Percentiles rank a stretch among this genome's conserved stretches.
These are phyloP conservation scores for Cytospora paraplurivora DNA, from an alignment of 2,329 filamentous ascomycete genomes.

Conservation along the genomic window DNA sequence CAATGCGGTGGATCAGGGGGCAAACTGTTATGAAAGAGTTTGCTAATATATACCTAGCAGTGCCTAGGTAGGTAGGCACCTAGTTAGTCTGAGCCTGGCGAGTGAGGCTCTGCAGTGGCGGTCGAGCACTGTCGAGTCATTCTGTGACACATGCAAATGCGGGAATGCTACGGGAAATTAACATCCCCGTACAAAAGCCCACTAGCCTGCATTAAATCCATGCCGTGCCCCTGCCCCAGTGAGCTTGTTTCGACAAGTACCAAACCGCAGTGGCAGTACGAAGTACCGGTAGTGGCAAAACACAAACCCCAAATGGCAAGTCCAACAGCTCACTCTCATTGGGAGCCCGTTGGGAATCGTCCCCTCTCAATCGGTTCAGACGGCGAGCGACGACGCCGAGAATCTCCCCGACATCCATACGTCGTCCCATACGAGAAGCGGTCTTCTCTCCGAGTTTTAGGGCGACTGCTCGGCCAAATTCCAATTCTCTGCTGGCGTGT, in stretches of 20 bases:
- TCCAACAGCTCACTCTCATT: too few species aligned
- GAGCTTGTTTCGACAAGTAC: slow-evolving; percentile 25
- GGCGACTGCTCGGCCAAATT: slow-evolving; percentile 15
- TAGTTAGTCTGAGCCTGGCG: too few species aligned
- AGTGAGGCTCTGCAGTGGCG: slow-evolving; percentile 27
- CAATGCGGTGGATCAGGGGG: slow-evolving; percentile 23
- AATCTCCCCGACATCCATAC: not conserved
- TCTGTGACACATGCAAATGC: slow-evolving; percentile 23
- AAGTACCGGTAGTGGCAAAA: too few species aligned
- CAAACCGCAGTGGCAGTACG: slow-evolving; percentile 6
- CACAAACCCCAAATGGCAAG: not conserved
- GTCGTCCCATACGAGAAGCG: slow-evolving; percentile 5
- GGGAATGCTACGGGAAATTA: slow-evolving; percentile 11
- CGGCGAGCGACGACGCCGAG: slow-evolving; percentile 22
- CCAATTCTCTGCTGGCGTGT: slow-evolving; percentile 12
- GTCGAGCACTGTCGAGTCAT: slow-evolving; percentile 27
- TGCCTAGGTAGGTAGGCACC: too few species aligned
- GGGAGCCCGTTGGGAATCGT: too few species aligned
- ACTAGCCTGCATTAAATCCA: slow-evolving; percentile 12
- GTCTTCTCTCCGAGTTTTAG: not conserved
- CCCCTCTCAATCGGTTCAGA: not conserved
- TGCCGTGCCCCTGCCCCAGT: slow-evolving; percentile 7
- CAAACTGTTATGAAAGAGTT: slow-evolving; percentile 27
- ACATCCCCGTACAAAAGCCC: slow-evolving; percentile 25
- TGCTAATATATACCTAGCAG: slow-evolving; percentile 16